A percentile compares a stretch with the other conserved stretches of the same genome.
phyloP scores from a whole-genome alignment of 2,329 filamentous ascomycete species.

The Aspergillus sergii region DNA sequence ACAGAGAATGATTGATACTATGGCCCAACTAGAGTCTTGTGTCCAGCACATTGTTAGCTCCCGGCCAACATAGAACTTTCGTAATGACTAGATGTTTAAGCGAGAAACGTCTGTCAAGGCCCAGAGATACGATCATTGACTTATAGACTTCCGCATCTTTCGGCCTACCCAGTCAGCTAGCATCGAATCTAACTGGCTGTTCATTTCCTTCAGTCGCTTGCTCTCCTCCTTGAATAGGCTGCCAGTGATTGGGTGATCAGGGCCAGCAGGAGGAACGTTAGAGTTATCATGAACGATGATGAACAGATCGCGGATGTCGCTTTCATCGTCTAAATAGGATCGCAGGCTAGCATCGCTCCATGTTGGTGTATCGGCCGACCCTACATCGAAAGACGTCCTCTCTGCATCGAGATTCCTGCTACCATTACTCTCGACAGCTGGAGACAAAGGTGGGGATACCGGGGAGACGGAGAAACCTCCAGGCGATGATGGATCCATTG shows the following conservation, averaged over 20 bases:
- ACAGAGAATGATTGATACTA: slow-evolving; percentile 6
- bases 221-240: slow-evolving; percentile 85
- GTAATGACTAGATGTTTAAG: background rate
- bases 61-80: slow-evolving; percentile 10
- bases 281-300: slow-evolving; percentile 91
- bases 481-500: slow-evolving; percentile 71
- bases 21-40: slow-evolving; percentile 15
- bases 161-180: slow-evolving; percentile 74
- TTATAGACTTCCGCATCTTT: slow-evolving; percentile 34
- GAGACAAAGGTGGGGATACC: slow-evolving; percentile 62
- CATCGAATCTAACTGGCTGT: slow-evolving; percentile 85
- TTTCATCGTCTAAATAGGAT: slow-evolving; percentile 86
- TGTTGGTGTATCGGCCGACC: slow-evolving; percentile 59
- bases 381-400: slow-evolving; percentile 57
- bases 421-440: slow-evolving; percentile 32
- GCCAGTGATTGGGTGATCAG: slow-evolving; percentile 82
- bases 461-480: slow-evolving; percentile 63
- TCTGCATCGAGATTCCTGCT: slow-evolving; percentile 42
- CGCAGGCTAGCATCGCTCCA: slow-evolving; percentile 89
- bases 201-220: slow-evolving; percentile 82
- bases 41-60: slow-evolving; percentile 26
- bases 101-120: background rate
- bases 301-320: slow-evolving; percentile 85
- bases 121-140: slow-evolving; percentile 17
- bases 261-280: slow-evolving; percentile 74